Evolutionary conservation across 768 basidiomycete genomes (phyloP), one percentile per base, ranked within the genome.

Genomic region (Panaeolus cyanescens): DNA sequence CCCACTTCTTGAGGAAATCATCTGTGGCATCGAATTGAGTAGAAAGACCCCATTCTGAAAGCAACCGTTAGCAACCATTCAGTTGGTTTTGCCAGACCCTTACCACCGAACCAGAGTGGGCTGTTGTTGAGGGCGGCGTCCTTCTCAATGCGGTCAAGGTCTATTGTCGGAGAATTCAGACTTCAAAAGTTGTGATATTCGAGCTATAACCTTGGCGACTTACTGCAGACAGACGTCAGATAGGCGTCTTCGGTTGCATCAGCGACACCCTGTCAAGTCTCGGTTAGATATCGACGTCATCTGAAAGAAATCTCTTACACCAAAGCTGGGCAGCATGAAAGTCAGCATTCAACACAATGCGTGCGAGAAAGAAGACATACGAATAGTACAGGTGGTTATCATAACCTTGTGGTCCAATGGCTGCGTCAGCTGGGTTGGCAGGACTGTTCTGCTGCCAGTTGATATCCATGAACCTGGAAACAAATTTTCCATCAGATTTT

Each of bases 301-400:
- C 32, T 61, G 40, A 15, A 58, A 20, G 19, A 20, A 36, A 12
- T 65, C 71, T 59, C 56, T 42, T 77, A 90, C 88, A 17, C 89
- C 88, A 59, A 85, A 91, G 59, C 85, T 88, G 61, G 20, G 19
- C 17, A 39, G 19, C 31, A 32, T 13, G 36, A 34, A 36, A 50
- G 59, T 25, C 9, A 56, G 64, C n/a, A 60, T 59, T 40, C 19
- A 10, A 54, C 20, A 20, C 32, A 42, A 36, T 45, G 31, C 53
- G 32, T 40, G 30, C 37, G 39, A 54, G 28, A 5, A 54, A 20
- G 19, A 20, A 33, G 31, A 73, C 87, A 69, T 67, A 89, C 85
- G 78, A 84, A 68, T 91, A 92, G 70, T 92, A 93, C 15, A 93
- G 69, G 72, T 93, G 92, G 58, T 91, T 89, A 66, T 93, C 92